Base-by-base conservation (phyloP, 441 rosid genomes). In the Hura crepitans region DNA sequence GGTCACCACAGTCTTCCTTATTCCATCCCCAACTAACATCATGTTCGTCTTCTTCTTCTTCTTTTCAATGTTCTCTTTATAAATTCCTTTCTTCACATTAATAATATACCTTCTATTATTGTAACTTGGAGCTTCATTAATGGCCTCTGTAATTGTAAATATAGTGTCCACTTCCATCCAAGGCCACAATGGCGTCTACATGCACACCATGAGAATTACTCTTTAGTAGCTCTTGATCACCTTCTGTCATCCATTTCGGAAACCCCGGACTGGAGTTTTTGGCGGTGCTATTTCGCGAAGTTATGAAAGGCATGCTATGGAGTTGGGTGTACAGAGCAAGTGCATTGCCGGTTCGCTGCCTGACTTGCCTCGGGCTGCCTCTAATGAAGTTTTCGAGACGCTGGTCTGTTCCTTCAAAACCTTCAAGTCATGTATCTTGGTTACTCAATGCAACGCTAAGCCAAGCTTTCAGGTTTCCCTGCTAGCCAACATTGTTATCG, bases 341-440 rank as follows among this genome's bases (percentile, higher is more conserved):
- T 42, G 91, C 97, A 49, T 93, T 93, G 60, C 85, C 84, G 7
- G 90, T 86, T 12, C 90, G 88, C 80, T 89, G 96, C 10, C 91
- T 85, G 15, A 93, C 96, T 84, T 93, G 92, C 69, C 81, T 81
- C 66, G 90, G 72, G 83, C 97, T 87, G 42, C 96, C 97, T 70
- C 77, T 77, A 61, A 93, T 76, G 79, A 87, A 79, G 60, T 76
- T 75, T 75, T 84, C 87, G 0, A 86, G 75, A 45, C 73, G 88
- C 7, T 85, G 76, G 50, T 89, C 92, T 0, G 96, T 93, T 64
- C 97, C 97, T 73, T 90, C 94, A 7, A 89, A 93, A 4, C 97
- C 98, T 85, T 93, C 98, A 3, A 93, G 81, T 74, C 98, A 93
- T 2, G 98, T 90, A 49, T 93, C 98, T 79, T 86, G 98, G 78